A percentile compares a stretch with the other conserved stretches of the same genome.
These are phyloP conservation scores for Corymbia citriodora DNA, from an alignment of 441 rosid species.

Conservation along the genomic window DNA sequence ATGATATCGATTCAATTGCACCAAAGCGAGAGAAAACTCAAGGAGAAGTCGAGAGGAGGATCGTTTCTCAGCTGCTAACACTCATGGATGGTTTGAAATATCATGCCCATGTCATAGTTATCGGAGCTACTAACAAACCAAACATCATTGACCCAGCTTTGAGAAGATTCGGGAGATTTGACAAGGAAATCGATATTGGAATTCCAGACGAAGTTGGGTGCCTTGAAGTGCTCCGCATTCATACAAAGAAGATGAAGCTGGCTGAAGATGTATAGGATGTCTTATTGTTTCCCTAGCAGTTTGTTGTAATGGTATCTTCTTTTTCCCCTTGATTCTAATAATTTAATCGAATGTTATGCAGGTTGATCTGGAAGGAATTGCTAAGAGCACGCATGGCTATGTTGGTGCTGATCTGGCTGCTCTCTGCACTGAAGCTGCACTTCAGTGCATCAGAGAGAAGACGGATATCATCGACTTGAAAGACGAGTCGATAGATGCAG, in stretches of 20 bases:
- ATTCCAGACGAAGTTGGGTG: conserved; percentile 65
- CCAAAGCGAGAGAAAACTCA: conserved; percentile 63
- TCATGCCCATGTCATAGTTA: conserved; percentile 40
- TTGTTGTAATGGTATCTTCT: not conserved
- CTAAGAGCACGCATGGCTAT: conserved; percentile 65
- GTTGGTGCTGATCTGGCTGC: conserved; percentile 79
- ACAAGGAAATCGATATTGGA: conserved; percentile 55
- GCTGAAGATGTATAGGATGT: conserved; percentile 31
- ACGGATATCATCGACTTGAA: conserved; percentile 71
- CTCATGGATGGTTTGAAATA: conserved; percentile 49
- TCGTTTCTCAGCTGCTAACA: conserved; percentile 59
- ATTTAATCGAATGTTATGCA: not conserved
- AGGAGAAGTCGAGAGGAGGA: conserved; percentile 56
- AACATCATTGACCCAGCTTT: conserved; percentile 47
- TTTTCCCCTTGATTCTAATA: not conserved
- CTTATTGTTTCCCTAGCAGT: not conserved
- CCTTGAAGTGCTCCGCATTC: conserved; percentile 48
- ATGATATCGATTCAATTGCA: conserved; percentile 63
- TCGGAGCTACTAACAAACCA: conserved; percentile 46
- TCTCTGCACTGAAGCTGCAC: conserved; percentile 65
- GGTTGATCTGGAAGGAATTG: conserved; percentile 61
- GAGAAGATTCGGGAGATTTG: conserved; percentile 51
- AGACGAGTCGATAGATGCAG: conserved; percentile 69
- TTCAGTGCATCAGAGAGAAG: conserved; percentile 74
- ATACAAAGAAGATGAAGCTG: conserved; percentile 50